Conservation (phyloP, 441 rosid genomes). For the Euphorbia celastroides region DNA sequence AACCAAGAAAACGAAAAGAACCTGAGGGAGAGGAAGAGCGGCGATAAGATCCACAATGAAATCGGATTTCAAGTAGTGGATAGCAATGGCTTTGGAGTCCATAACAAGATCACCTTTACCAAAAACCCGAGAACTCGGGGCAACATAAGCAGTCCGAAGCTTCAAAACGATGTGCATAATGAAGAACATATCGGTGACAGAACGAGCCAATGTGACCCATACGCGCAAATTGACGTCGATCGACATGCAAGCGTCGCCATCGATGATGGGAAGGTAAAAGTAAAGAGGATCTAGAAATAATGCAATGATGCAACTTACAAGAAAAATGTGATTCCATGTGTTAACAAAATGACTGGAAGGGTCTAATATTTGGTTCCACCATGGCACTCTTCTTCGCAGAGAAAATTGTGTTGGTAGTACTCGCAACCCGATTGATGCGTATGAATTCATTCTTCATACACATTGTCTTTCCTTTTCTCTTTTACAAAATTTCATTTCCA, state of each 20-base stretch:
- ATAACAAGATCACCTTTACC: conserved; percentile 85
- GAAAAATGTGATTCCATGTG: conserved; percentile 84
- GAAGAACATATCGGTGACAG: conserved; percentile 61
- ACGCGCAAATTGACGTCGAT: conserved; percentile 45
- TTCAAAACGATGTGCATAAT: conserved; percentile 57
- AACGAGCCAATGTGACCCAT: conserved; percentile 60
- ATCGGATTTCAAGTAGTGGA: conserved; percentile 54
- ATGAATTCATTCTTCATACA: neutral
- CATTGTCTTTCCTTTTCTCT: neutral
- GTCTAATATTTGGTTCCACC: conserved; percentile 76
- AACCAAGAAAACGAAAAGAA: neutral
- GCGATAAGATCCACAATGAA: conserved; percentile 70
- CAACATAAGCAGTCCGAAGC: conserved; percentile 78
- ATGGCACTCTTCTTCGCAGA: conserved; percentile 25
- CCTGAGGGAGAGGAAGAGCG: conserved; percentile 93
- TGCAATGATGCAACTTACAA: conserved; percentile 58
- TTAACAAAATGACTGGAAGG: conserved; percentile 68
- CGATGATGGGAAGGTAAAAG: conserved; percentile 64
- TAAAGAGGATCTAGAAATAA: conserved; percentile 88
- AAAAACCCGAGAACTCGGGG: conserved; percentile 67
- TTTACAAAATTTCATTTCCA: neutral
- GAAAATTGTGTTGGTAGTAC: conserved; percentile 18
- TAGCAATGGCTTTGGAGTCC: conserved; percentile 67
- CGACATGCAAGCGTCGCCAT: conserved; percentile 52
- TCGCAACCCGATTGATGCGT: conserved; percentile 11